phyloP scores from a whole-genome alignment of 768 basidiomycete species.

The Auricularia cornea region DNA sequence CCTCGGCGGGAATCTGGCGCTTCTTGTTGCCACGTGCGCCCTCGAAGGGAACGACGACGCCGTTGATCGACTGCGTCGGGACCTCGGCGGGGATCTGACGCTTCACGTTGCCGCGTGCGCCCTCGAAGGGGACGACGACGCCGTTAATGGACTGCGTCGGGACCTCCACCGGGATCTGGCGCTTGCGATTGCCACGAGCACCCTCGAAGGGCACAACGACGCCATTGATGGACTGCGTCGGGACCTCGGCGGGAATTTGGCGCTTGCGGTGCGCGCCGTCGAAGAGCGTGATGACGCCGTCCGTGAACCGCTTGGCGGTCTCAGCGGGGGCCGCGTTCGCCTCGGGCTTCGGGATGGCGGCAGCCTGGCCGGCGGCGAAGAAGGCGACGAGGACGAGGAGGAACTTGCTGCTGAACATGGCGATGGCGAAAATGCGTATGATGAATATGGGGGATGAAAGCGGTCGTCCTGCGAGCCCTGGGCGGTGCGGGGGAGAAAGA shows the following conservation, averaged over 20 bases:
- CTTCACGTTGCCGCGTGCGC: neutral
- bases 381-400: neutral
- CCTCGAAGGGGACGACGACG: neutral
- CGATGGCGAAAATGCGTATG: neutral
- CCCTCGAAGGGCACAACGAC: neutral
- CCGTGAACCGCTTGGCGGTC: neutral
- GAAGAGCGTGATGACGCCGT: neutral
- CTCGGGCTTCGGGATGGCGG: neutral
- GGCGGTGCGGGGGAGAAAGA: neutral
- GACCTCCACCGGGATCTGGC: neutral
- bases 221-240: neutral
- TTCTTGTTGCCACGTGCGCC: neutral
- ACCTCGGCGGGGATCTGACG: neutral
- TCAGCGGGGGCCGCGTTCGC: neutral
- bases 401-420: neutral
- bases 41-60: neutral
- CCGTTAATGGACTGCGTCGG: neutral
- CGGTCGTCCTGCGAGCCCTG: neutral
- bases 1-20: neutral
- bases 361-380: neutral
- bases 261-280: neutral
- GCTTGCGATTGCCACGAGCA: neutral
- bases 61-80: neutral
- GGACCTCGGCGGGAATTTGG: neutral
- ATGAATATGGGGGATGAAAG: neutral